phyloP scores from a whole-genome alignment of 225 moss, liverwort and hornwort species.

The Polytrichum commune region DNA sequence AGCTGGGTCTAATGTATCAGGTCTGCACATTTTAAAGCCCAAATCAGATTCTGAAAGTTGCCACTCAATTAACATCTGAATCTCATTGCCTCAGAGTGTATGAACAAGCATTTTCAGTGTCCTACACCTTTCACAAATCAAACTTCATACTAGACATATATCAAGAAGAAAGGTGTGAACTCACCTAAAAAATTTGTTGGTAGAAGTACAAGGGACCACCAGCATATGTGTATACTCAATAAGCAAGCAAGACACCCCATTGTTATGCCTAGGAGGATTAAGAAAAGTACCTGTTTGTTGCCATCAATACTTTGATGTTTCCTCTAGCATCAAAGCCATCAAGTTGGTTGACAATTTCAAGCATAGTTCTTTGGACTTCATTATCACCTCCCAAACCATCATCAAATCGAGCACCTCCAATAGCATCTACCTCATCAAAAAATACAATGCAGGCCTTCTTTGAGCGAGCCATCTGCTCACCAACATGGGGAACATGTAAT shows the following conservation, averaged over 20 bases:
- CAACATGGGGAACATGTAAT: background rate
- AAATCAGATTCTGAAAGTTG: background rate
- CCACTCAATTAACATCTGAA: too few relatives aligned
- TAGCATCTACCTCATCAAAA: constrained; percentile 59
- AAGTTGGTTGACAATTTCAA: constrained; percentile 95
- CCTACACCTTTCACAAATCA: too few relatives aligned
- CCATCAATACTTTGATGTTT: constrained; percentile 97
- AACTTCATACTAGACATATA: too few relatives aligned
- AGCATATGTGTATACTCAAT: too few relatives aligned
- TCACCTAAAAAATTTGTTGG: too few relatives aligned
- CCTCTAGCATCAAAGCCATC: constrained; percentile 98
- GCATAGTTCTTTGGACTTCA: constrained; percentile 97
- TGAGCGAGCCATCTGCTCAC: constrained; percentile 94
- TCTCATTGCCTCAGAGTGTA: too few relatives aligned
- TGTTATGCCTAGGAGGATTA: too few relatives aligned
- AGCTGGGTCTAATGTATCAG: constrained; percentile 95
- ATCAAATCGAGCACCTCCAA: constrained; percentile 79
- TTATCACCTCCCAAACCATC: constrained; percentile 95
- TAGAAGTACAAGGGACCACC: too few relatives aligned
- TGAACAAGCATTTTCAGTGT: too few relatives aligned
- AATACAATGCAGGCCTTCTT: constrained; percentile 99
- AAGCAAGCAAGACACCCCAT: too few relatives aligned
- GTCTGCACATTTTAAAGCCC: constrained; percentile 42
- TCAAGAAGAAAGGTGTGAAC: too few relatives aligned
- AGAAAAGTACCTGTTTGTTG: constrained; percentile 71